Conservation (phyloP, 78 protist species). For the Pelomyxa schiedti region DNA sequence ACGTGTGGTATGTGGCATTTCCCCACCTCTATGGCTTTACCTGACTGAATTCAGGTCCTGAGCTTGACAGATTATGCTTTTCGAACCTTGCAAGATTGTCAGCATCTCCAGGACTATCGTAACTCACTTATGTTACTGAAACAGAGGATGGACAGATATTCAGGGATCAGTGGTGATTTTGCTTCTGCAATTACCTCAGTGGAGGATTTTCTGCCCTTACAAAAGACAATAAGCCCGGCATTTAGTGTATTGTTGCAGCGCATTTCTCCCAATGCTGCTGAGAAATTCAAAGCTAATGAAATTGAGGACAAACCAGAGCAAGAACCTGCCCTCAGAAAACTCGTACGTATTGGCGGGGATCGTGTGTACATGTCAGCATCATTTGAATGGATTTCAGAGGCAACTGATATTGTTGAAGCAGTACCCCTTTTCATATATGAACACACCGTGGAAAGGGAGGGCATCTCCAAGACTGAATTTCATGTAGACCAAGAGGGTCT, state of each 20-base stretch:
- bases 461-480: constrained; percentile 5
- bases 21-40: constrained; percentile 10
- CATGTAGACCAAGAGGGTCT: constrained; percentile 51
- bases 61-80: not conserved
- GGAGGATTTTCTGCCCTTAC: no score
- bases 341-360: constrained; percentile 35
- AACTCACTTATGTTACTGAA: constrained; percentile 1
- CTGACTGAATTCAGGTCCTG: not conserved
- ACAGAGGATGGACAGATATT: not conserved
- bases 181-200: no score
- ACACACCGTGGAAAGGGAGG: constrained; percentile 6
- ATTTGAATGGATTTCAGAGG: constrained; percentile 31
- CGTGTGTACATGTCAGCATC: constrained; percentile 29
- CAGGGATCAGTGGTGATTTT: not conserved
- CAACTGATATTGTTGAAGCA: constrained; percentile 42
- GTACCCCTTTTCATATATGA: constrained; percentile 49
- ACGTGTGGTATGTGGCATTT: not conserved
- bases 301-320: constrained; percentile 31
- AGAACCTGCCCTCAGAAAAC: constrained; percentile 22
- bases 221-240: no score
- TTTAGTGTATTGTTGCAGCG: constrained; percentile 28
- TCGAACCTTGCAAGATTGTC: not conserved
- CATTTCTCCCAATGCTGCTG: constrained; percentile 13
- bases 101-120: no score
- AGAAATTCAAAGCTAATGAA: constrained; percentile 31